Evolutionary conservation across 225 moss, liverwort and hornwort genomes (phyloP), one percentile per base, ranked within the genome.

Genomic region (Marchantia polymorpha): DNA sequence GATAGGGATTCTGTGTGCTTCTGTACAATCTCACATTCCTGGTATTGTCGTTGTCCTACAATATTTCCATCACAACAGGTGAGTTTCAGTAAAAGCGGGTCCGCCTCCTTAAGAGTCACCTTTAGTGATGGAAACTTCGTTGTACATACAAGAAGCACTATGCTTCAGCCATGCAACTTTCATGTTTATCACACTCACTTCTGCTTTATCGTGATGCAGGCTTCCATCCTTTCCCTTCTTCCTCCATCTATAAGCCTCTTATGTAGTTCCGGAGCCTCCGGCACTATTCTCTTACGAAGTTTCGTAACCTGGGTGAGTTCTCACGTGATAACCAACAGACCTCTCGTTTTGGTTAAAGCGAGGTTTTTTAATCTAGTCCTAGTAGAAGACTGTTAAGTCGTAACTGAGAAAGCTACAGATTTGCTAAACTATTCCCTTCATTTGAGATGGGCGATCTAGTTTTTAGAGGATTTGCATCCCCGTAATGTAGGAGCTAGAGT

Each of bases 241-340:
- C 99, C 93, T 69, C 26, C 84, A 54, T 87, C 89, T 25, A 83
- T 95, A 77, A 79, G 89, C 69, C 86, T 89, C 72, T 88, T 87
- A 77, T 52, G 83, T 70, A 81, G 83, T 46, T 48, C 77, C 14
- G 91, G 87, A 50, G 74, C 72, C 66, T 84, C 86, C 59, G 86
- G 85, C 65, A 81, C 64, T 23, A 80, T 76, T 30, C 84, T 73
- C 48, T 77, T 95, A 64, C 86, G 85, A 81, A 87, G 85, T 72
- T 72, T 95, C 69, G 91, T 89, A 47, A 91, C 87, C 82, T 95
- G 97, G 93, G 93, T 95, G 84, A 92, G 92, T 76, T 79, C 54
- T 27, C 4, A 49, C 10, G n/a, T 50, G 70, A 22, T 70, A 20
- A 8, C 22, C 50, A 8, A n/a, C 31, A 69, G 19, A 71, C 51